Conservation (phyloP, 371 early-diverging fungal genomes). For the Polyrhizophydium stewartii region DNA sequence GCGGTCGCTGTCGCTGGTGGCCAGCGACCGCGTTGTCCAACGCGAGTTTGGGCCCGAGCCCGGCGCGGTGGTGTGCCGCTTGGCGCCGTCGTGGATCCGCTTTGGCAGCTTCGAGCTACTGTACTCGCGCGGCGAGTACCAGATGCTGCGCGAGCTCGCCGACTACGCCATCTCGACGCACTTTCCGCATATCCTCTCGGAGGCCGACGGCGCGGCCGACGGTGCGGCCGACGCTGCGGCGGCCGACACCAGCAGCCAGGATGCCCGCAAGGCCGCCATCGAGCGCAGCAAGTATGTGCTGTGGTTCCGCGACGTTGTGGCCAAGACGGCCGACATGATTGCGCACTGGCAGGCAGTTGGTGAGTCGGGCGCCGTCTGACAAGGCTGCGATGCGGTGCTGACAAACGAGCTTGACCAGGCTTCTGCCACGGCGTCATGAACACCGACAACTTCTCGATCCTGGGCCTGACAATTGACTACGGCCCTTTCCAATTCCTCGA, state of each 20-base stretch:
- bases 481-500: slow-evolving; percentile 71
- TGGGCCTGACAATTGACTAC: slow-evolving; percentile 84
- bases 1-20: slow-evolving; percentile 69
- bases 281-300: slow-evolving; percentile 50
- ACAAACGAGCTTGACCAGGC: slow-evolving; percentile 24
- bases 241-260: slow-evolving; percentile 49
- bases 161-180: slow-evolving; percentile 61
- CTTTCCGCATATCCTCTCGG: slow-evolving; percentile 16
- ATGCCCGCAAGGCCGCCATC: not conserved
- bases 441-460: slow-evolving; percentile 85
- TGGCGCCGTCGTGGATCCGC: slow-evolving; percentile 82
- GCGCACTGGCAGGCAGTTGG: slow-evolving; percentile 86
- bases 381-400: not conserved
- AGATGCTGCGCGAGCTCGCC: slow-evolving; percentile 56
- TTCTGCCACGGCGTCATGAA: slow-evolving; percentile 87
- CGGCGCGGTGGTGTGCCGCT: slow-evolving; percentile 74
- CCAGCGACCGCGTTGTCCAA: slow-evolving; percentile 57
- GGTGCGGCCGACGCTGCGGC: not conserved
- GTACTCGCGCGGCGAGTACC: slow-evolving; percentile 14
- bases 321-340: slow-evolving; percentile 69
- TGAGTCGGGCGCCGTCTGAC: not conserved
- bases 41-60: slow-evolving; percentile 48
- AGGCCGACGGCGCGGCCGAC: not conserved
- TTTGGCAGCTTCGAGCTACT: slow-evolving; percentile 82
- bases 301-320: slow-evolving; percentile 58